A percentile compares a stretch with the other conserved stretches of the same genome.
phyloP scores from a whole-genome alignment of 306 rosid species.

The Crotalaria pallida region DNA sequence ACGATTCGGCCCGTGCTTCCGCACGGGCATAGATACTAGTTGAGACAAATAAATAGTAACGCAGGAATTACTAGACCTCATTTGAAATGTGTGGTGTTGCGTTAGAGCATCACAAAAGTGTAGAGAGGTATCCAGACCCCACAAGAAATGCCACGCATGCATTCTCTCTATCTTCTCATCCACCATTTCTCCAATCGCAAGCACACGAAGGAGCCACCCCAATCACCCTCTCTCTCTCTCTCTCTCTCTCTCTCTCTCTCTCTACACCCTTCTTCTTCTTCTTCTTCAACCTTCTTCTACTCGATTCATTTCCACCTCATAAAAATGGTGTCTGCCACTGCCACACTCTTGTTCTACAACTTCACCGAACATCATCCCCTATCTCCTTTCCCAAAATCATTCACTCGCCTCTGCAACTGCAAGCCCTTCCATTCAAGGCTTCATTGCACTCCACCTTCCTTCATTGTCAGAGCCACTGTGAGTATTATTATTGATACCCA shows the following conservation, averaged over 20 bases:
- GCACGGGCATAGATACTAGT: too few relatives aligned
- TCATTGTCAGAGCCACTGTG: conserved; percentile 65
- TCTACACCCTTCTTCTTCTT: too few relatives aligned
- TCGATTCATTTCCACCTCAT: too few relatives aligned
- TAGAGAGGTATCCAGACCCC: background rate
- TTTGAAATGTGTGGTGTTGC: background rate
- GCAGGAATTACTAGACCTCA: too few relatives aligned
- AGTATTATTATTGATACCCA: conserved; percentile 7
- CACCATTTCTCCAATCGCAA: conserved; percentile 4
- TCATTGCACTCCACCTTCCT: conserved; percentile 41
- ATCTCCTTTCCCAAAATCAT: conserved; percentile 48
- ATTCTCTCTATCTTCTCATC: conserved; percentile 25
- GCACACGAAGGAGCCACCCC: conserved; percentile 11
- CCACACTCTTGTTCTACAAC: conserved; percentile 56
- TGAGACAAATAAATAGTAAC: too few relatives aligned
- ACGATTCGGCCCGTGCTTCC: too few relatives aligned
- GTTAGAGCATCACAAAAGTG: background rate
- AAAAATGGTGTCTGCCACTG: conserved; percentile 57
- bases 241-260: too few relatives aligned
- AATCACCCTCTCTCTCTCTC: too few relatives aligned
- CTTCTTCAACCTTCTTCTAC: too few relatives aligned
- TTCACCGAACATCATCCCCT: conserved; percentile 31
- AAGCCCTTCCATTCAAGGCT: conserved; percentile 47
- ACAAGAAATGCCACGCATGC: conserved; percentile 20
- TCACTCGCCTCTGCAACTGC: conserved; percentile 56